Base-by-base conservation (phyloP, 1,284 basidiomycete species). In the Laetiporus sulphureus region DNA sequence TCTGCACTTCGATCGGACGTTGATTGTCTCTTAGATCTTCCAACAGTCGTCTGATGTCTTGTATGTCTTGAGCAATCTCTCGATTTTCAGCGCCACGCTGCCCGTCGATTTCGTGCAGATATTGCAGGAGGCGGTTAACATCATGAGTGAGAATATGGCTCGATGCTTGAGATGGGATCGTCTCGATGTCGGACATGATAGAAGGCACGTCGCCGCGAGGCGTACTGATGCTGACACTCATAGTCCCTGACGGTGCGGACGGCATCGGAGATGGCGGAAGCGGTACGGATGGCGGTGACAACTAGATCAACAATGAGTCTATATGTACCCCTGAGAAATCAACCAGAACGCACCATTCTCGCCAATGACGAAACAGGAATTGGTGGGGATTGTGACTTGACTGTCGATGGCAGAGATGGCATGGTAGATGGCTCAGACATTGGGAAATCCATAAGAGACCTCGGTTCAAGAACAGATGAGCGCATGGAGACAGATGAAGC, bases 61-160 rank as follows among this genome's bases (percentile, higher is more conserved):
- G 68, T 2, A 90, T 63, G 48, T 79, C 77, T 29, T 75, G 75
- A 1, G 72, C 68, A 18, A 88, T 57, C 13, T 80, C 79, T 29
- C 72, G 63, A 35, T 69, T 73, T 49, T 89, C 84, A 1, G 72
- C 66, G 0, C 75, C 77, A 41, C 81, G 64, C 13, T 66, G 62
- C 27, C 70, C 67, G 52, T 86, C 75, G 25, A 81, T 65, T 7
- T 74, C 70, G 22, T 78, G 71, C n/a, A 90, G 59, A 45, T 81
- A 75, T 8, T 82, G 73, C 19, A 80, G 68, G 10, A 90, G 59
- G 6, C 73, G 67, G 49, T 81, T 77, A 19, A 90, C 69, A 51
- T 88, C 84, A n/a, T 74, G 68, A 3, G 71, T 73, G 37, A 83
- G 57, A 44, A 69, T 74, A 58, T 59, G 71, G 52, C 60, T 66